Percentiles rank a stretch among this genome's conserved stretches.
phyloP scores from a whole-genome alignment of 2,329 filamentous ascomycete genomes.

The Pezicula carpinea region DNA sequence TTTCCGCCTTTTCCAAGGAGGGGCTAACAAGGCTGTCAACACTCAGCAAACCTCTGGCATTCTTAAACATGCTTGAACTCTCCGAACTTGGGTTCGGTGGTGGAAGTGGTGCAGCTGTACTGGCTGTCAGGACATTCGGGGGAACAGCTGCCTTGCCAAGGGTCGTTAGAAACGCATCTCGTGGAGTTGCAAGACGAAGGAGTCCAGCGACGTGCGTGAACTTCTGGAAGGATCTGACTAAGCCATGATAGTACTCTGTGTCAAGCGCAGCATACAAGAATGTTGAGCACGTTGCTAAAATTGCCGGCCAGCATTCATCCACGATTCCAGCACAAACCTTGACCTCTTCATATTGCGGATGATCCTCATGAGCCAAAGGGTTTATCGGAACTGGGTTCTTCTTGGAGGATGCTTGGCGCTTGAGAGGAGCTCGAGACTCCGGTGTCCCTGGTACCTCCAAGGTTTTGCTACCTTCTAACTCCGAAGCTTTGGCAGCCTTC shows the following conservation, averaged over 20 bases:
- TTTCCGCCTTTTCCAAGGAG: constrained; percentile 51
- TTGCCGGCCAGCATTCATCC: constrained; percentile 90
- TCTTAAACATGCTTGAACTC: constrained; percentile 54
- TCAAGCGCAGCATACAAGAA: constrained; percentile 91
- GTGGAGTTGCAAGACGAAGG: constrained; percentile 74
- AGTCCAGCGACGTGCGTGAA: constrained; percentile 93
- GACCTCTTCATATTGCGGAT: constrained; percentile 67
- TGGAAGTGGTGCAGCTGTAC: constrained; percentile 40
- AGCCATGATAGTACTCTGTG: constrained; percentile 85
- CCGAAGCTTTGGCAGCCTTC: constrained; percentile 27
- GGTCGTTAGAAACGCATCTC: constrained; percentile 92
- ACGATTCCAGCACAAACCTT: constrained; percentile 77
- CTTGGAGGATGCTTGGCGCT: constrained; percentile 64
- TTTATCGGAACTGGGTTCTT: constrained; percentile 79
- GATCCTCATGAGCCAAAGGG: constrained; percentile 69
- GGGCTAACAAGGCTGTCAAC: constrained; percentile 66
- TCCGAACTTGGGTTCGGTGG: constrained; percentile 46
- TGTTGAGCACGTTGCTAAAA: constrained; percentile 90
- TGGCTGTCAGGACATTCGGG: constrained; percentile 65
- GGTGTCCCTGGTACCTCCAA: constrained; percentile 18
- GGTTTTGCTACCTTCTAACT: constrained; percentile 15
- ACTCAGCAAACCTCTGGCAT: constrained; percentile 67
- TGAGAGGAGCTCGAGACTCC: constrained; percentile 31
- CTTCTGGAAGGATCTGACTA: constrained; percentile 91
- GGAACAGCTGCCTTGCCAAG: constrained; percentile 91